Evolutionary conservation across 352 stramenopile genomes (phyloP), one percentile per base, ranked within the genome.

Genomic region (Poterioochromonas sp.): DNA sequence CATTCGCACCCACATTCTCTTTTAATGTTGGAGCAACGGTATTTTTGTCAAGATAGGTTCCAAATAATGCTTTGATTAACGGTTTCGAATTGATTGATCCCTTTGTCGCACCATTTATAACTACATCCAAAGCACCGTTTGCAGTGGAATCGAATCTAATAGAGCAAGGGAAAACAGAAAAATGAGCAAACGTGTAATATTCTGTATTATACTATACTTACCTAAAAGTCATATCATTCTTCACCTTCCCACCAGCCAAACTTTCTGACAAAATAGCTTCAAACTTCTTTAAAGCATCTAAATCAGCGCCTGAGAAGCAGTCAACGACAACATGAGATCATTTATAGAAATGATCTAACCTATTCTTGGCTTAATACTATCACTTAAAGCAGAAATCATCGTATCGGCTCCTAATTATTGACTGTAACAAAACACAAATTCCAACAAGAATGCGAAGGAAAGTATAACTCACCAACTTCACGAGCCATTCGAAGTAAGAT

Each of bases 351-450:
- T 53, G 8, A 20, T 20, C 44, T 53, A 8, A 62, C 58, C 79
- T 49, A 85, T 73, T 51, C 82, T 76, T 47, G 82, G 82, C 80
- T 84, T 84, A 40, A 85, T 79, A 74, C 80, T 84, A 35, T 85
- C 82, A n/a, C 80, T 63, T n/a, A 85, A 79, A 8, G 82, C 82
- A 44, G 73, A 80, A 0, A 85, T 79, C 82, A 85, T 84, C 64
- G 82, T 85, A 53, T 82, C 78, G 20, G 80, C 78, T 37, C 81
- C 73, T 12, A 53, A 8, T 20, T 20, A 20, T 53, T 20, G 8
- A n/a, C n/a, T n/a, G n/a, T n/a, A n/a, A n/a, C n/a, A n/a, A n/a
- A n/a, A n/a, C n/a, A n/a, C n/a, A n/a, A n/a, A n/a, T n/a, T 20
- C 44, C 8, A 53, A 20, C 44, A 53, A 20, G 8, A 53, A 53